Percentiles rank a stretch among this genome's conserved stretches.
Evolutionary conservation across 352 stramenopile genomes (phyloP).

Genomic region (Globisporangium mamillatum): DNA sequence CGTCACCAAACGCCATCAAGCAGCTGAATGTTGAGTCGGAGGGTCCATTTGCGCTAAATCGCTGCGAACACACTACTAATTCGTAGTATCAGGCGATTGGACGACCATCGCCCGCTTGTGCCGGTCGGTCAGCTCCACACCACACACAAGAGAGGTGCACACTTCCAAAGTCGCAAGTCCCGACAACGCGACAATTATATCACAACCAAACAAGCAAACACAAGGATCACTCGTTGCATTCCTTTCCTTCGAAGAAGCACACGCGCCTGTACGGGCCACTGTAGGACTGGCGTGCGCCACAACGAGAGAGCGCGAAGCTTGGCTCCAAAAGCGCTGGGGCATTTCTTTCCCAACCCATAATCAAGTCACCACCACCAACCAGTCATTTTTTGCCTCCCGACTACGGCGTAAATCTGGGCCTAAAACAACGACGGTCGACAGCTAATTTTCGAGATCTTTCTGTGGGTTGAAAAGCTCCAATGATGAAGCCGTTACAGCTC

Average conservation of each 20-base stretch:
- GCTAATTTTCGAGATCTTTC: neutral
- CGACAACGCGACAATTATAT: neutral
- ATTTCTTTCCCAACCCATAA: neutral
- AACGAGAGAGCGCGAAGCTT: neutral
- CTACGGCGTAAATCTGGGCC: neutral
- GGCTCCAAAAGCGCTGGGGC: neutral
- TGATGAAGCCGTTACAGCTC: neutral
- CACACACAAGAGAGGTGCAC: neutral
- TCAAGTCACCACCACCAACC: neutral
- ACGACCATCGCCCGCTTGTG: neutral
- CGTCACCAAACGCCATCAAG: neutral
- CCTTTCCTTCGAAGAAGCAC: neutral
- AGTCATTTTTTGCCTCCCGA: neutral
- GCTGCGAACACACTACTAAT: neutral
- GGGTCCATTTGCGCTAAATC: neutral
- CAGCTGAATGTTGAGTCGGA: neutral
- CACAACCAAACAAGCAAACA: neutral
- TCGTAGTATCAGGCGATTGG: neutral
- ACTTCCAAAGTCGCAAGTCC: neutral
- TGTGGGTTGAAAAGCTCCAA: neutral
- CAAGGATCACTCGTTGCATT: neutral
- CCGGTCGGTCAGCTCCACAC: neutral
- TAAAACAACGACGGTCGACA: neutral
- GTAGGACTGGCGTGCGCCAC: neutral
- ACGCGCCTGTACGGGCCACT: neutral